A percentile compares a stretch with the other conserved stretches of the same genome.
Evolutionary conservation across 768 basidiomycete genomes (phyloP).

Genomic region (Lanmaoa pseudosensibilis): DNA sequence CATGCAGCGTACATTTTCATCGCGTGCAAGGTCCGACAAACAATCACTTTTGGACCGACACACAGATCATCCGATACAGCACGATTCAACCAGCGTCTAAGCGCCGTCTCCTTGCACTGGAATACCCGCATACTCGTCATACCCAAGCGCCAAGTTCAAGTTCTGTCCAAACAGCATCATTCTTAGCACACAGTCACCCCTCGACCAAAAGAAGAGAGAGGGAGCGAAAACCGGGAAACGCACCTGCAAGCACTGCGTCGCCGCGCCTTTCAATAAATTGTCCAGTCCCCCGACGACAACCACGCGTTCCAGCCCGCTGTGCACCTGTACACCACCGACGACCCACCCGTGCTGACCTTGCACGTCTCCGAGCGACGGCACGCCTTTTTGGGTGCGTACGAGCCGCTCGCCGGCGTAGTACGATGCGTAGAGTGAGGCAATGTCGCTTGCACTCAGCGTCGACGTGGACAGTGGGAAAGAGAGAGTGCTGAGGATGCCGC

Average conservation of each 20-base stretch:
- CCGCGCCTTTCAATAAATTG: slow-evolving; percentile 96
- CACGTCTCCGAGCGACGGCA: slow-evolving; percentile 73
- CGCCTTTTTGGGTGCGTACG: slow-evolving; percentile 62
- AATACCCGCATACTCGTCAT: slow-evolving; percentile 82
- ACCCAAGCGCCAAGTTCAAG: slow-evolving; percentile 85
- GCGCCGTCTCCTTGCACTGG: slow-evolving; percentile 33
- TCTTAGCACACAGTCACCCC: background rate
- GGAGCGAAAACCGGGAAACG: slow-evolving; percentile 24
- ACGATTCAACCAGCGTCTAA: background rate
- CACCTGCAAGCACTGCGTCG: slow-evolving; percentile 97
- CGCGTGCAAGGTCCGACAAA: background rate
- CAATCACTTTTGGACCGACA: background rate
- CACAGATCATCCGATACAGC: background rate
- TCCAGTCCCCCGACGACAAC: slow-evolving; percentile 97
- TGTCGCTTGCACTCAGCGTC: slow-evolving; percentile 67
- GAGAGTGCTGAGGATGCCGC: slow-evolving; percentile 87
- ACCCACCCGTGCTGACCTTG: slow-evolving; percentile 85
- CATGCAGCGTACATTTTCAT: background rate
- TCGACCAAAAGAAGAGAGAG: background rate
- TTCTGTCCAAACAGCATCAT: slow-evolving; percentile 50
- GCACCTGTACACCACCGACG: slow-evolving; percentile 93
- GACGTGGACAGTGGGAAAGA: slow-evolving; percentile 72
- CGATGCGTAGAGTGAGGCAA: slow-evolving; percentile 71
- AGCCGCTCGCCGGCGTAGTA: slow-evolving; percentile 77
- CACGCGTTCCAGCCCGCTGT: slow-evolving; percentile 82